These are phyloP conservation scores for Aspergillus brunneoviolaceus DNA, from an alignment of 2,329 filamentous ascomycete species.

Conservation along the genomic window DNA sequence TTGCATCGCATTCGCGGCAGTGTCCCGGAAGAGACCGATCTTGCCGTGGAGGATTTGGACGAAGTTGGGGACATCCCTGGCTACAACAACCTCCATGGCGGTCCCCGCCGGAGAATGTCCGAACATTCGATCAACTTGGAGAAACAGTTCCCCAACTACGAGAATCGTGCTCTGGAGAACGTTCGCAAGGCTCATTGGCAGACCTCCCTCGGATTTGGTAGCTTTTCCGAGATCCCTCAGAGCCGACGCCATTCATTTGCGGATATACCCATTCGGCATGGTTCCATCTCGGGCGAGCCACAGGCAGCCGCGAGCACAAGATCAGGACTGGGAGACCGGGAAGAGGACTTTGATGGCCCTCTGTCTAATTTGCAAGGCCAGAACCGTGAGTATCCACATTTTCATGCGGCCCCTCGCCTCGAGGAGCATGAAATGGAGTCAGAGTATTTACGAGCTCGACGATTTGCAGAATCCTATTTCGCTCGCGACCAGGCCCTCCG, in stretches of 20 bases:
- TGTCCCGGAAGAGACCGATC: slow-evolving; percentile 46
- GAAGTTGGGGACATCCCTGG: slow-evolving; percentile 42
- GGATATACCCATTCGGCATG: slow-evolving; percentile 50
- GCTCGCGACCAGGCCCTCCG: slow-evolving; percentile 39
- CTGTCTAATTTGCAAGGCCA: slow-evolving; percentile 40
- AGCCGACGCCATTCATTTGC: slow-evolving; percentile 54
- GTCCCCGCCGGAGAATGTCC: slow-evolving; percentile 43
- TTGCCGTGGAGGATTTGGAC: slow-evolving; percentile 46
- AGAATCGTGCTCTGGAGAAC: slow-evolving; percentile 47
- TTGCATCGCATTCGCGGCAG: slow-evolving; percentile 43
- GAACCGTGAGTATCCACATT: slow-evolving; percentile 44
- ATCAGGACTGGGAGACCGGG: slow-evolving; percentile 32
- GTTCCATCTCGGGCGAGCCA: slow-evolving; percentile 41
- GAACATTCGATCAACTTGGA: slow-evolving; percentile 46
- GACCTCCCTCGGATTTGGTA: slow-evolving; percentile 50
- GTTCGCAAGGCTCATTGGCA: slow-evolving; percentile 52
- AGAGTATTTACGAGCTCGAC: slow-evolving; percentile 41
- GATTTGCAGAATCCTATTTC: slow-evolving; percentile 47
- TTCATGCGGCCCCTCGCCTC: slow-evolving; percentile 34
- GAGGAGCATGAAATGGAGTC: slow-evolving; percentile 34
- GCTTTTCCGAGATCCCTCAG: slow-evolving; percentile 47
- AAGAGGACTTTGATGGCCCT: slow-evolving; percentile 41
- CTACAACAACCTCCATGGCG: slow-evolving; percentile 41
- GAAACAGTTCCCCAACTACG: slow-evolving; percentile 41
- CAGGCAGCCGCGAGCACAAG: slow-evolving; percentile 23